Conservation (phyloP, 2,329 filamentous ascomycete species). For the Cylindrodendrum hubeiense region DNA sequence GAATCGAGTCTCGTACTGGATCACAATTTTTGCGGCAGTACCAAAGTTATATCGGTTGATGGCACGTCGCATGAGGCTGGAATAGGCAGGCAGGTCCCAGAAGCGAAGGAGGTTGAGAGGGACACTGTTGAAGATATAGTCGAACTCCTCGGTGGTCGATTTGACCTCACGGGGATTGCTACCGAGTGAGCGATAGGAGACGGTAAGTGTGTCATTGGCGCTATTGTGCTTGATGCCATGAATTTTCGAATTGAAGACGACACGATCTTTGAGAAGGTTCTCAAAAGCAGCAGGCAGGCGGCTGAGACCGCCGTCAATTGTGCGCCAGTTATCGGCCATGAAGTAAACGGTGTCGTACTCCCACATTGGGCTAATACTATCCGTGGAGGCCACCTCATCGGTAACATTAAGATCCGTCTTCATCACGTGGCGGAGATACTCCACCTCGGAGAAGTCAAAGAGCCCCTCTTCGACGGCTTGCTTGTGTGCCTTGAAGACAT, state of each 20-base stretch:
- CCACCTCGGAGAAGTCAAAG: slow-evolving; percentile 48
- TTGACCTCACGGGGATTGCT: slow-evolving; percentile 37
- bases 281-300: slow-evolving; percentile 51
- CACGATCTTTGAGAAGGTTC: slow-evolving; percentile 45
- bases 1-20: slow-evolving; percentile 67
- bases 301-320: slow-evolving; percentile 50
- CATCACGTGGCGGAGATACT: slow-evolving; percentile 50
- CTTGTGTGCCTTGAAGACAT: slow-evolving; percentile 48
- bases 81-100: slow-evolving; percentile 52
- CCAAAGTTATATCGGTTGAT: slow-evolving; percentile 43
- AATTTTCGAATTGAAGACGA: slow-evolving; percentile 40
- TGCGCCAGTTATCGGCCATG: slow-evolving; percentile 41
- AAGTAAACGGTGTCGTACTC: slow-evolving; percentile 46
- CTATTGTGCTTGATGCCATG: slow-evolving; percentile 40
- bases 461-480: slow-evolving; percentile 44
- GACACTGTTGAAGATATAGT: slow-evolving; percentile 53
- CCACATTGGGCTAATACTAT: slow-evolving; percentile 44
- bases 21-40: slow-evolving; percentile 56
- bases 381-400: slow-evolving; percentile 47
- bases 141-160: slow-evolving; percentile 48
- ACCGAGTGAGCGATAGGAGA: slow-evolving; percentile 37
- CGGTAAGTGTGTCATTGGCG: slow-evolving; percentile 32
- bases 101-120: slow-evolving; percentile 53
- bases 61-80: slow-evolving; percentile 42
- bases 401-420: slow-evolving; percentile 52